Conservation (phyloP, 306 rosid species). For the Malus asiatica region DNA sequence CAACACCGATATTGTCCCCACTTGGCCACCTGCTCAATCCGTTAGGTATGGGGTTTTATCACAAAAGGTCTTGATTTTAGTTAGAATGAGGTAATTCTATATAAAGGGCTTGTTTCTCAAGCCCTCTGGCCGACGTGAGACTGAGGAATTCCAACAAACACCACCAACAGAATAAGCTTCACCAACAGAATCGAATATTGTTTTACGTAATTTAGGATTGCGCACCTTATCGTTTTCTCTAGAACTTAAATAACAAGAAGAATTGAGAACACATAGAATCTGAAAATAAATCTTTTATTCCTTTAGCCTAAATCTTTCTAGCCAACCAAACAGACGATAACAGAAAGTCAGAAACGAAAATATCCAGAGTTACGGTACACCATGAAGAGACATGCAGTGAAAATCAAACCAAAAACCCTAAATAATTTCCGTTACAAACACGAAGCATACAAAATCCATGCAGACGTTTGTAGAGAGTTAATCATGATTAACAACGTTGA, state of each 20-base stretch:
- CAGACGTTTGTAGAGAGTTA: neutral
- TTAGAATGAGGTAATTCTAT: no score
- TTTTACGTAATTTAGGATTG: no score
- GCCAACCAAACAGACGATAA: neutral
- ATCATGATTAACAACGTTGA: neutral
- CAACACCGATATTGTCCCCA: no score
- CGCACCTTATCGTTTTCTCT: neutral
- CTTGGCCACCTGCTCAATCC: no score
- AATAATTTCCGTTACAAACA: neutral
- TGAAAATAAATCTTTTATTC: neutral
- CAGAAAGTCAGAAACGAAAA: neutral
- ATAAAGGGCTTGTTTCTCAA: no score
- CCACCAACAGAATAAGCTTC: no score
- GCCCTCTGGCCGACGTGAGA: no score
- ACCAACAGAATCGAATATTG: no score
- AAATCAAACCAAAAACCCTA: neutral
- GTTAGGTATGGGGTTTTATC: no score
- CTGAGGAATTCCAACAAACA: no score
- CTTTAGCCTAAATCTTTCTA: neutral
- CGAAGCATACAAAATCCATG: neutral
- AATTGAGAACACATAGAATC: neutral
- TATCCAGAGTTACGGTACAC: neutral
- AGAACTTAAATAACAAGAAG: neutral
- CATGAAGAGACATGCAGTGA: neutral
- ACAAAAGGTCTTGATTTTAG: accelerated